These are phyloP conservation scores for Naganishia sp. DNA, from an alignment of 1,284 basidiomycete genomes.

Conservation along the genomic window DNA sequence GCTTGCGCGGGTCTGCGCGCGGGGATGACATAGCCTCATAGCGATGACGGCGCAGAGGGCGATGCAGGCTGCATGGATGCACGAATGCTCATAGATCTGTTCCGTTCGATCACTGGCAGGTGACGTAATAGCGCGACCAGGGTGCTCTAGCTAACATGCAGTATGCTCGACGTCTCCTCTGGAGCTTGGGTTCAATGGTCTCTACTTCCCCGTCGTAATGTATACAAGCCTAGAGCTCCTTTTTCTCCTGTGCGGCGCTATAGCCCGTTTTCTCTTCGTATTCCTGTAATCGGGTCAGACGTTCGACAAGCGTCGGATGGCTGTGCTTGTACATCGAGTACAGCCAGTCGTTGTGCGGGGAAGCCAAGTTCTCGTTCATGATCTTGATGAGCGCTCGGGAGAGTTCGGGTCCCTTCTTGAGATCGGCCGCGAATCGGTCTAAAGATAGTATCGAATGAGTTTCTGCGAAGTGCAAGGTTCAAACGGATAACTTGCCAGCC, in stretches of 20 bases:
- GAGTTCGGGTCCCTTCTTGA: constrained; percentile 62
- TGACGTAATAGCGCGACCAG: too few species aligned
- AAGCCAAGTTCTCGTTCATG: constrained; percentile 85
- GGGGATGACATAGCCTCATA: background rate
- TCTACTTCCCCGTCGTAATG: background rate
- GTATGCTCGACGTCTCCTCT: too few species aligned
- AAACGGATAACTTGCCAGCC: constrained; percentile 70
- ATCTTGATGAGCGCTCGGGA: constrained; percentile 75
- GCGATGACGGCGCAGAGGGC: too few species aligned
- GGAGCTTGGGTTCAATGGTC: too few species aligned
- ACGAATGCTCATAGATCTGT: too few species aligned
- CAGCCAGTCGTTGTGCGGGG: constrained; percentile 88
- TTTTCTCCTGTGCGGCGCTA: constrained; percentile 27
- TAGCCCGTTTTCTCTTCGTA: constrained; percentile 33
- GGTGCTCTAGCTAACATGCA: too few species aligned
- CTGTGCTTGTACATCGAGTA: constrained; percentile 92
- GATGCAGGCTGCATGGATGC: too few species aligned
- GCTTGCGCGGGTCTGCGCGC: background rate
- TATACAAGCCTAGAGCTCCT: constrained; percentile 36
- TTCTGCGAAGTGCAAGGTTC: background rate
- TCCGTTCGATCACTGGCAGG: too few species aligned
- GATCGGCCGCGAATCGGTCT: constrained; percentile 52
- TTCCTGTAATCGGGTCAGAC: constrained; percentile 56
- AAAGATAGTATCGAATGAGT: background rate
- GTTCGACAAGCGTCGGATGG: constrained; percentile 85